phyloP scores from a whole-genome alignment of 805 yeast species.

The Candida schatavii region DNA sequence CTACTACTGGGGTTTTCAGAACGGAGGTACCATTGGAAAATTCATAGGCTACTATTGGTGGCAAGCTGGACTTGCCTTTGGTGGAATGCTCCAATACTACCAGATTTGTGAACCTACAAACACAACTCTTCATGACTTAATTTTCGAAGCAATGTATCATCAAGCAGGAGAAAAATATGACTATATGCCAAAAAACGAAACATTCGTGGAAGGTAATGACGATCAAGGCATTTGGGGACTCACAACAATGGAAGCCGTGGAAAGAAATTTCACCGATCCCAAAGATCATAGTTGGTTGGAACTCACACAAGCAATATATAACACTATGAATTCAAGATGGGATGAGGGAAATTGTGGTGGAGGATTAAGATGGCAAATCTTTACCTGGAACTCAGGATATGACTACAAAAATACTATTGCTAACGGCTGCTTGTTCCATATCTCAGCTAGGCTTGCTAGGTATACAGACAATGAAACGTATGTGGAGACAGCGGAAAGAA shows the following conservation, averaged over 20 bases:
- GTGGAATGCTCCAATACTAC: conserved; percentile 42
- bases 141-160: conserved; percentile 39
- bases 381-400: conserved; percentile 90
- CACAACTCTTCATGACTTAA: conserved; percentile 22
- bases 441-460: conserved; percentile 84
- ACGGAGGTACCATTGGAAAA: conserved; percentile 49
- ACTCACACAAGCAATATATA: conserved; percentile 84
- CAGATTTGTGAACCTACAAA: conserved; percentile 36
- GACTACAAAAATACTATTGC: conserved; percentile 88
- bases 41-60: conserved; percentile 49
- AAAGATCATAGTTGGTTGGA: conserved; percentile 73
- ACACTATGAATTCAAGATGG: conserved; percentile 91
- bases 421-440: conserved; percentile 85
- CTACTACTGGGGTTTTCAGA: conserved; percentile 40
- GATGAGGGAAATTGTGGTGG: conserved; percentile 72
- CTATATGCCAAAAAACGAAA: conserved; percentile 46
- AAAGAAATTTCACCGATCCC: conserved; percentile 41
- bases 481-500: conserved; percentile 67
- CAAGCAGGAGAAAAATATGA: conserved; percentile 42
- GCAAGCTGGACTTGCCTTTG: conserved; percentile 53
- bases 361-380: conserved; percentile 96
- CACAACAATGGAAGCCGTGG: conserved; percentile 46
- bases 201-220: conserved; percentile 49
- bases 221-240: conserved; percentile 55
- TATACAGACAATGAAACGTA: conserved; percentile 75